A percentile compares a stretch with the other conserved stretches of the same genome.
Evolutionary conservation across 306 rosid species (phyloP).

Genomic region (Rosa multiflora): DNA sequence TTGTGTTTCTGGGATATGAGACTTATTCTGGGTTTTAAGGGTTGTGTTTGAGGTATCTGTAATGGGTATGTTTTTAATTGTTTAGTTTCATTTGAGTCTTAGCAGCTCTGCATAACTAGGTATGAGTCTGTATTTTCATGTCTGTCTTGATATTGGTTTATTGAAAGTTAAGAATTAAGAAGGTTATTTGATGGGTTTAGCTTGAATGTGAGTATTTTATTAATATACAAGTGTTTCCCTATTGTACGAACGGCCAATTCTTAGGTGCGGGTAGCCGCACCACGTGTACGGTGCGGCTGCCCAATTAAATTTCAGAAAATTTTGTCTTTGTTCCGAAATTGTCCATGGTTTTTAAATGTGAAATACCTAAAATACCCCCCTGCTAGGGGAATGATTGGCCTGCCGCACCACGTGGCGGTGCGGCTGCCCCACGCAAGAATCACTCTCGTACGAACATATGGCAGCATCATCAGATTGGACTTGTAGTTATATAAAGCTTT

Average conservation of each 20-base stretch:
- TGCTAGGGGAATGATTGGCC: too few species aligned
- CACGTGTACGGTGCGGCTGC: too few species aligned
- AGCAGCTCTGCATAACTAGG: background rate
- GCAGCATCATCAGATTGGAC: slow-evolving; percentile 50
- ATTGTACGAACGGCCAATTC: too few species aligned
- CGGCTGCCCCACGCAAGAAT: too few species aligned
- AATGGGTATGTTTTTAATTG: background rate
- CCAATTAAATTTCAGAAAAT: too few species aligned
- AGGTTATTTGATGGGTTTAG: background rate
- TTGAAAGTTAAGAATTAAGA: background rate
- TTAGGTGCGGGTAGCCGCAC: too few species aligned
- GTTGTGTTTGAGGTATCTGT: background rate
- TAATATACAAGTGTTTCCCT: slow-evolving; percentile 1
- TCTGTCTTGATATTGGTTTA: background rate
- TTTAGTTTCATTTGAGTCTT: background rate
- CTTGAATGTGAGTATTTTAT: background rate
- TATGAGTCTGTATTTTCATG: background rate
- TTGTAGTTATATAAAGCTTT: background rate
- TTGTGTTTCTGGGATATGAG: too few species aligned
- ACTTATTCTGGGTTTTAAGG: too few species aligned
- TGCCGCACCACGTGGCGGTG: too few species aligned
- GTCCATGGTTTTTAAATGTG: too few species aligned
- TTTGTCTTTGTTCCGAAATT: too few species aligned
- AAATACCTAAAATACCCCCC: too few species aligned
- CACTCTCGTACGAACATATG: slow-evolving; percentile 43